phyloP scores from a whole-genome alignment of 169 alveolate species.

The Plasmodium reichenowi region DNA sequence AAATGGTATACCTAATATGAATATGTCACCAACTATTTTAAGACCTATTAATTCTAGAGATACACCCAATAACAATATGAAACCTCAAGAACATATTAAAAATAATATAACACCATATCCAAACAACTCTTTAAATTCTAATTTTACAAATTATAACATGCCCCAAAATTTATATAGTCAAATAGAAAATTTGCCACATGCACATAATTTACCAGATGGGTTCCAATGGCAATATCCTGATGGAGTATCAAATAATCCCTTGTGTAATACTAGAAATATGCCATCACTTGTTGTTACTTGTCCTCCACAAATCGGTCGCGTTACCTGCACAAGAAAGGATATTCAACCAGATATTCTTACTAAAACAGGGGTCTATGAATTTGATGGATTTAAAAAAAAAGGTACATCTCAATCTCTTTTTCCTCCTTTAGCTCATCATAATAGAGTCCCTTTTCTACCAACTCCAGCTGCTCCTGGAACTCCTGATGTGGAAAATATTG shows the following conservation, averaged over 20 bases:
- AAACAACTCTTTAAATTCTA: conserved; percentile 12
- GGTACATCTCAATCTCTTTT: conserved; percentile 83
- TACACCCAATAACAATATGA: conserved; percentile 9
- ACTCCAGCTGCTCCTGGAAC: conserved; percentile 79
- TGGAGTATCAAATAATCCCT: conserved; percentile 32
- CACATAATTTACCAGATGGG: conserved; percentile 82
- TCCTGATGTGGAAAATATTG: conserved; percentile 79
- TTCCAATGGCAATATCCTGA: conserved; percentile 81
- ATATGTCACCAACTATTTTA: conserved; percentile 35
- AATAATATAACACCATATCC: background rate
- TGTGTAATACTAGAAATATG: conserved; percentile 49
- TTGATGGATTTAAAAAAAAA: conserved; percentile 79
- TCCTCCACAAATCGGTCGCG: conserved; percentile 86
- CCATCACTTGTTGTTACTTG: conserved; percentile 85
- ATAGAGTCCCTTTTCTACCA: conserved; percentile 80
- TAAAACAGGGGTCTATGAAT: conserved; percentile 82
- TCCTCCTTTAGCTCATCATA: conserved; percentile 85
- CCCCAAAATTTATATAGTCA: conserved; percentile 32
- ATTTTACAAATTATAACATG: conserved; percentile 16
- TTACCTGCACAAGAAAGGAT: conserved; percentile 78
- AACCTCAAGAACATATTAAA: background rate
- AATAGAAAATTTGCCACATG: conserved; percentile 58
- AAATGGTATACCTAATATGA: conserved; percentile 6
- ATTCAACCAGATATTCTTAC: conserved; percentile 84
- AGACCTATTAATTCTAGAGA: conserved; percentile 22